Evolutionary conservation across 2,329 filamentous ascomycete species (phyloP), one percentile per base, ranked within the genome.

Genomic region (Diaporthe sp.): DNA sequence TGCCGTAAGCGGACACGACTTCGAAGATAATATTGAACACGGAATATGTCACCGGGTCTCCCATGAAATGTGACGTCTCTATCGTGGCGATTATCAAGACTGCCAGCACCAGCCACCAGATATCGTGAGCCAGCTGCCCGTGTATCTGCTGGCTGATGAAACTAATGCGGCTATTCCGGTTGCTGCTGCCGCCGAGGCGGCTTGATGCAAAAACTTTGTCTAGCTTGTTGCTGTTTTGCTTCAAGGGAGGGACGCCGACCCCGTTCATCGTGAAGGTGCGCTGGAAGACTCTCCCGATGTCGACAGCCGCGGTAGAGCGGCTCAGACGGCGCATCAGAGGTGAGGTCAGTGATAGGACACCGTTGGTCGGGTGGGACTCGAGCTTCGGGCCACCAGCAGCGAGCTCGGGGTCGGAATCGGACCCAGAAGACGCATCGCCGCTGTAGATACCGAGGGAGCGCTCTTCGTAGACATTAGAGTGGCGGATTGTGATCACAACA

Each of bases 381-480:
- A 25, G 59, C 4, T 22, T 22, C 8, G 44, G 19, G 8, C 30
- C 22, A 9, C 25, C 69, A 30, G 39, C 39, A 3, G 55, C 39
- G 30, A 51, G 44, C n/a, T 74, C 74, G 4, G 68, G 73, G 42
- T 72, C 72, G 12, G 53, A 35, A n/a, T 47, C 39, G 27, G 39
- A n/a, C 19, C 2, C 19, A 17, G 59, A 50, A 9, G 19, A 35
- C 17, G 22, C 42, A 27, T 82, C 82, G 32, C 85, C 83, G 55
- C 82, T 82, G 74, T 91, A 90, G 42, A 92, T 88, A 0, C 92
- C 92, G 2, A 94, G 84, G 0, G 90, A 92, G 9, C 91, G 86
- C 78, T 94, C 92, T 79, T 94, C 92, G 79, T 94, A 94, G 39
- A 93, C 90, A 78, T 94, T 94, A 51, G 92, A 92, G 79, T 92